A percentile compares a stretch with the other conserved stretches of the same genome.
Conservation (phyloP, 192 early-diverging fungal genomes). For the Mortierella hygrophila region DNA sequence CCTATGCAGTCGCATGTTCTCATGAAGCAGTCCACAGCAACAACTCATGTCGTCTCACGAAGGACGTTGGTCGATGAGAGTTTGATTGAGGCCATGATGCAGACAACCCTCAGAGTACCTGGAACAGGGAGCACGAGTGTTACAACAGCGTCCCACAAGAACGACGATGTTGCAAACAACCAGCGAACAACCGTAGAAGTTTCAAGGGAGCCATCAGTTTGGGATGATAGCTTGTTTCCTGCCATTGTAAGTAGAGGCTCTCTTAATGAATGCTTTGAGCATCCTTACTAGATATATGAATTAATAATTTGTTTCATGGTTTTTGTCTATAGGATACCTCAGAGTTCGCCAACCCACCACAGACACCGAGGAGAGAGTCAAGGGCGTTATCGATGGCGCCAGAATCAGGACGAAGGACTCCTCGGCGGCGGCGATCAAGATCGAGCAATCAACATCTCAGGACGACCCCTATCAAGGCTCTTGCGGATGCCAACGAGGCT, state of each 20-base stretch:
- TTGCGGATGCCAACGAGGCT: conserved; percentile 44
- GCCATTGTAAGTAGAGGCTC: not conserved
- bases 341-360: conserved; percentile 6
- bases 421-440: conserved; percentile 35
- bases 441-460: conserved; percentile 11
- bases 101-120: conserved; percentile 22
- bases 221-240: not conserved
- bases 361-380: conserved; percentile 37
- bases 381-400: conserved; percentile 16
- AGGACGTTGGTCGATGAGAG: conserved; percentile 39
- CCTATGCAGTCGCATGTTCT: conserved; percentile 34
- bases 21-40: conserved; percentile 20
- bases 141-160: not conserved
- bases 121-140: not conserved
- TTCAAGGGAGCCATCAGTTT: not conserved
- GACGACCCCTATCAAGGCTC: conserved; percentile 32
- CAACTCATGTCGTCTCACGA: conserved; percentile 27
- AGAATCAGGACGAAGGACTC: conserved; percentile 41
- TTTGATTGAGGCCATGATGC: conserved; percentile 33
- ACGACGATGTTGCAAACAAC: not conserved
- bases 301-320: not conserved
- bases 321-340: conserved; percentile 9
- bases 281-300: not conserved
- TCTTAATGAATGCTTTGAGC: not conserved
- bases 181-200: not conserved